Percentiles rank a stretch among this genome's conserved stretches.
These are phyloP conservation scores for Trichomonas vaginalis DNA, from an alignment of 208 protist species.

Conservation along the genomic window DNA sequence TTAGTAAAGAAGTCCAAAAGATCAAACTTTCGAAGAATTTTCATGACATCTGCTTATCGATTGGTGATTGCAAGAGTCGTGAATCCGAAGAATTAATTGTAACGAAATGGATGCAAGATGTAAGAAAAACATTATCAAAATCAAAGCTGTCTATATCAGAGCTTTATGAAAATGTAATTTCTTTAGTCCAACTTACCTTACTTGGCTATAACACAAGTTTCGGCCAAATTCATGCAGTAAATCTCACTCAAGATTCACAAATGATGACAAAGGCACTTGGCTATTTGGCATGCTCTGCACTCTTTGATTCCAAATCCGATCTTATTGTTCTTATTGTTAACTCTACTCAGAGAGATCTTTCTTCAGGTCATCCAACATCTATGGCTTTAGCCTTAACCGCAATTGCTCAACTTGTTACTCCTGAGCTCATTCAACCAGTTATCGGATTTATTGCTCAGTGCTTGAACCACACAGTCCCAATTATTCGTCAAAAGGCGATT, in stretches of 20 bases:
- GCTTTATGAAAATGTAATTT: background rate
- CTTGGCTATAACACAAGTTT: constrained; percentile 13
- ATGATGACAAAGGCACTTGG: constrained; percentile 5
- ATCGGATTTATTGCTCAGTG: background rate
- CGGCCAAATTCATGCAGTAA: constrained; percentile 9
- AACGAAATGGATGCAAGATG: background rate
- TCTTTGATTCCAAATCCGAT: background rate
- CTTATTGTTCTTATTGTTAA: background rate
- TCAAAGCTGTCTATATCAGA: background rate
- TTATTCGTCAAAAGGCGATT: background rate
- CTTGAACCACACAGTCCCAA: background rate
- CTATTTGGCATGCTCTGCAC: background rate
- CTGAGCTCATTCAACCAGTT: background rate
- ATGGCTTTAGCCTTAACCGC: background rate
- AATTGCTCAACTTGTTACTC: background rate
- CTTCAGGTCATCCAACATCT: constrained; percentile 16
- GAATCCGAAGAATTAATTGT: constrained; percentile 9
- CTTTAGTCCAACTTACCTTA: background rate
- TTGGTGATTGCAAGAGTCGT: background rate
- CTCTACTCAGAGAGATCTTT: background rate
- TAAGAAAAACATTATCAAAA: background rate
- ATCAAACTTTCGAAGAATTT: background rate
- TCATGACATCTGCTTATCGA: background rate
- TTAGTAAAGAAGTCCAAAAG: background rate
- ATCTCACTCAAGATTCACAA: background rate